Base-by-base conservation (phyloP, 2,329 filamentous ascomycete species). In the Bisporella sp. region DNA sequence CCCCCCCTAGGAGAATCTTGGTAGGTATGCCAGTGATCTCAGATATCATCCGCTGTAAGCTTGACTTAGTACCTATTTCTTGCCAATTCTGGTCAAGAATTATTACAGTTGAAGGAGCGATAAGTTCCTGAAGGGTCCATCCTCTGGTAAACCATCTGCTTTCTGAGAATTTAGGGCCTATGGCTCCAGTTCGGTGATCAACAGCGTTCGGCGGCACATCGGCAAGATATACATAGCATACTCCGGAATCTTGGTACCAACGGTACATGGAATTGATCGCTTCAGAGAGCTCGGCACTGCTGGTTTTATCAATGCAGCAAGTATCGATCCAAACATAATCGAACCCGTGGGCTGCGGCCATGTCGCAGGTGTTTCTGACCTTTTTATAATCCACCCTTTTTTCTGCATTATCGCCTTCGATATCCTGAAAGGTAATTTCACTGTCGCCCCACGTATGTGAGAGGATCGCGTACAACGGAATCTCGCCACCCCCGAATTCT, bases 381-480 rank as follows among this genome's bases (percentile, higher is more conserved):
- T 55, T 57, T 12, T 33, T n/a, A 33, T 43, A 55, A 29, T 48
- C 54, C 39, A 48, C 39, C 29, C 21, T 21, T 21, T 43, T 41
- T 6, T 44, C 37, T 6, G 47, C 45, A 45, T 66, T 62, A 2
- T 51, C 53, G 7, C 29, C 31, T 28, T 35, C 30, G 21, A 63
- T 52, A 39, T 66, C 63, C 28, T 54, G 44, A 39, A 62, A 60
- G 0, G 58, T 49, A 2, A 66, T 59, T 52, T 68, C 65, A 4
- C 58, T 62, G 0, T 55, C 42, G 2, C 52, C 58, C 64, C 65
- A 66, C 2, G 56, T 62, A 47, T 67, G 65, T 7, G 63, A 66
- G 5, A 67, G 56, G 6, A 66, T 66, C 1, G 59, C 62, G 47
- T 66, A 66, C 3, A 46, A 41, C 1, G 62, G 62, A 13, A 59